Evolutionary conservation across 2,329 filamentous ascomycete species (phyloP).

Genomic region (Trichoderma atrobrunneum): DNA sequence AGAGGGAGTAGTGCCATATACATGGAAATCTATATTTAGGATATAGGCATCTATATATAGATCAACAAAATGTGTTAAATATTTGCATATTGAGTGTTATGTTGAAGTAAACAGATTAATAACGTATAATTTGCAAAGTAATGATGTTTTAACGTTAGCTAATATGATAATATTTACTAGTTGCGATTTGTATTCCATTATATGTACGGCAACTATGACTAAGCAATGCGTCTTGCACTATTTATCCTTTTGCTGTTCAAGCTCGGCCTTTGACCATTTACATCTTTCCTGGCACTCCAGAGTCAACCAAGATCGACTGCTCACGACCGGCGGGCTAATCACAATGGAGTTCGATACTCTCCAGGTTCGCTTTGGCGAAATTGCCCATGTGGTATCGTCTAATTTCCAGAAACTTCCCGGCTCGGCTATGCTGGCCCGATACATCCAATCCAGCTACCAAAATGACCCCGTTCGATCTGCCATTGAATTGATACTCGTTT

Average conservation of each 20-base stretch:
- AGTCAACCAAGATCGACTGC: neutral
- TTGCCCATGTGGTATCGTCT: slow-evolving; percentile 52
- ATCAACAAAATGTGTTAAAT: neutral
- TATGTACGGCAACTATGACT: neutral
- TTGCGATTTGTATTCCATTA: neutral
- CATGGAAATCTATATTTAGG: neutral
- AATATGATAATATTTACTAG: neutral
- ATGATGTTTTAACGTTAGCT: neutral
- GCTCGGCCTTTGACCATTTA: neutral
- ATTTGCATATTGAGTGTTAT: neutral
- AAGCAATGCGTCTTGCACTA: neutral
- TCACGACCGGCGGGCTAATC: neutral
- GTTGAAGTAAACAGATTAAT: neutral
- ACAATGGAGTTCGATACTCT: slow-evolving; percentile 63
- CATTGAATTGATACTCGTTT: slow-evolving; percentile 87
- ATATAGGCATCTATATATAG: neutral
- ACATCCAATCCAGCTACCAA: slow-evolving; percentile 96
- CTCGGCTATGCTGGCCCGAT: slow-evolving; percentile 89
- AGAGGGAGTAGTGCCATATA: neutral
- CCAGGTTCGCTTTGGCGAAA: slow-evolving; percentile 49
- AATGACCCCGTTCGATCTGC: slow-evolving; percentile 92
- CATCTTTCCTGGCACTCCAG: neutral
- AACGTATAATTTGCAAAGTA: neutral
- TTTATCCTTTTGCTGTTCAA: neutral
- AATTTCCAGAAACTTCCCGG: slow-evolving; percentile 89